Evolutionary conservation across 2,329 filamentous ascomycete genomes (phyloP), one percentile per base, ranked within the genome.

Genomic region (Leptoxyphium fumago): DNA sequence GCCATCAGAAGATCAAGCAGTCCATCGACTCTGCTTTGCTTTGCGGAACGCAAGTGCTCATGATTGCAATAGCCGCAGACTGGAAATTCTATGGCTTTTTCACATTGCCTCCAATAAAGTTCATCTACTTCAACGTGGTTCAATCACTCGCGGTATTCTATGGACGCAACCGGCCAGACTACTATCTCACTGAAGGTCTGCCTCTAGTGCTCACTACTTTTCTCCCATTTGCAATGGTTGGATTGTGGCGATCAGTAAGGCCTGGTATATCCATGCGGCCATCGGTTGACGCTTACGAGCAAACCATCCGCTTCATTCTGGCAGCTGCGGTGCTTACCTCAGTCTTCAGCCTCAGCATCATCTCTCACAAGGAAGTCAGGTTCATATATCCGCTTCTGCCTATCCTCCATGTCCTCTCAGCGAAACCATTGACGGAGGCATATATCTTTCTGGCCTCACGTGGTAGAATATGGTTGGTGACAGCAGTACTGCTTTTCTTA

Each of bases 331-430:
- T 76, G 7, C 70, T 81, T 38, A 49, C 80, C 44, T 82, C 80
- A 45, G 65, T 83, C 9, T 59, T 66, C 1, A 62, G 70, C 2
- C 72, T 96, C 29, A 94, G 85, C 1, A 58, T 84, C 40, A 84
- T 96, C 52, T 79, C 86, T 1, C 91, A 98, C 67, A 98, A 98
- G 62, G 91, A 98, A 70, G 84, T 94, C 54, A 85, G 91, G 56
- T 98, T 98, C 68, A 84, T 96, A 52, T 94, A 94, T 56, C 89
- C 91, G 1, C 73, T 98, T 14, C 73, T 96, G 1, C 89, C 91
- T 1, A 73, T 80, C n/a, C 73, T 98, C 6, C 85, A 91, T 59
- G 68, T 94, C 49, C 69, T 96, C 34, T 77, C 84, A 1, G 85
- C 86, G 0, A 74, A 77, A 0, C 72, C 78, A 2, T 64, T 84